A percentile compares a stretch with the other conserved stretches of the same genome.
Conservation (phyloP, 345 rosid genomes). For the Eucalyptus marginata region DNA sequence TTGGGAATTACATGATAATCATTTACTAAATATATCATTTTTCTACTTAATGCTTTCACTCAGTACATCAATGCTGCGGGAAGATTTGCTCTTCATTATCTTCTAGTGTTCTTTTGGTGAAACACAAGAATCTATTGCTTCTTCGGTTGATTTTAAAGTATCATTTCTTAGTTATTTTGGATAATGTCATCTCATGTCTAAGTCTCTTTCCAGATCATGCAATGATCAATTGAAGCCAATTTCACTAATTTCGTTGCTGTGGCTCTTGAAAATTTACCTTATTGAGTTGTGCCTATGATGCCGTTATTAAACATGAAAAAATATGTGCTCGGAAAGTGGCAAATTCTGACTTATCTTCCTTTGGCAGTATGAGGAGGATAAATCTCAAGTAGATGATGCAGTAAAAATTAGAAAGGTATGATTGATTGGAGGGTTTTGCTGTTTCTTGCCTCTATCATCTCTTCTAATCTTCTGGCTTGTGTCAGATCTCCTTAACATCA, state of each 20-base stretch:
- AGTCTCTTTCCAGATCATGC: neutral
- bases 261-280: neutral
- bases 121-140: neutral
- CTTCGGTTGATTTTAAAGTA: neutral
- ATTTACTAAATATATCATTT: neutral
- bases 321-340: neutral
- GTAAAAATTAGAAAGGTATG: constrained; percentile 68
- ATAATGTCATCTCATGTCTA: neutral
- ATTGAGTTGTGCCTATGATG: neutral
- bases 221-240: neutral
- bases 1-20: neutral
- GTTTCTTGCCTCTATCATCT: neutral
- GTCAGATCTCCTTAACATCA: constrained; percentile 44
- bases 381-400: constrained; percentile 59
- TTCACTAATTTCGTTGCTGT: neutral
- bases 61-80: neutral
- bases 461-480: constrained; percentile 3
- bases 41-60: neutral
- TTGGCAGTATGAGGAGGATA: constrained; percentile 76
- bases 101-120: neutral
- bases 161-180: neutral
- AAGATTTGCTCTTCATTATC: neutral
- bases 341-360: neutral
- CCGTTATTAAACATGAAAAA: neutral
- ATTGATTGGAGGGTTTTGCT: neutral